A percentile compares a stretch with the other conserved stretches of the same genome.
Conservation (phyloP, 2,329 filamentous ascomycete genomes). For the Cytospora mali region DNA sequence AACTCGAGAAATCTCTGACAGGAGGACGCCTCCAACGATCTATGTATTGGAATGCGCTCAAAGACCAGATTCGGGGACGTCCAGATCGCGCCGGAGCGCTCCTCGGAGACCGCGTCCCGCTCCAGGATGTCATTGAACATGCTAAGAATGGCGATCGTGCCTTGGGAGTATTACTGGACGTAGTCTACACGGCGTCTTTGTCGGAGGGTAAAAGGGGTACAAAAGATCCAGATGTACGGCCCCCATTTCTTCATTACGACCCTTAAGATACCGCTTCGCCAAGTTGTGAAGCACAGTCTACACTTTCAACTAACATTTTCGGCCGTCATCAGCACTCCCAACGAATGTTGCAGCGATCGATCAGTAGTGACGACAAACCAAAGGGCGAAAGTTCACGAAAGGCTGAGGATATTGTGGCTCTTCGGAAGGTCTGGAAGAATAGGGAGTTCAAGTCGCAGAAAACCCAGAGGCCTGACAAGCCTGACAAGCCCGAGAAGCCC, state of each 20-base stretch:
- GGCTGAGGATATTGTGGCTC: neutral
- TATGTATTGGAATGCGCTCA: slow-evolving; percentile 1
- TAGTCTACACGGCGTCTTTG: neutral
- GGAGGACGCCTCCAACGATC: slow-evolving; percentile 4
- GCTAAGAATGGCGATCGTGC: neutral
- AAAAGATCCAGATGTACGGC: slow-evolving; percentile 18
- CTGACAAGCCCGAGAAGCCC: too few relatives aligned
- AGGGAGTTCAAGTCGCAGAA: neutral
- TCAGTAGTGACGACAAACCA: neutral
- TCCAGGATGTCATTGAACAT: neutral
- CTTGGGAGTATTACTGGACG: slow-evolving; percentile 5
- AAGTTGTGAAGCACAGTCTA: neutral
- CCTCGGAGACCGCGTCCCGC: neutral
- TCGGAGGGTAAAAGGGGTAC: neutral
- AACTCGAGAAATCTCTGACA: neutral
- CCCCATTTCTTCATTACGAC: neutral
- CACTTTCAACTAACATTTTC: slow-evolving; percentile 6
- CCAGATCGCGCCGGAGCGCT: slow-evolving; percentile 9
- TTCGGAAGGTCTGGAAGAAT: slow-evolving; percentile 12
- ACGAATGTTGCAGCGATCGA: slow-evolving; percentile 10
- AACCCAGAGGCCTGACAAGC: neutral
- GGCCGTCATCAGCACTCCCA: slow-evolving; percentile 11
- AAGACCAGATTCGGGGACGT: neutral
- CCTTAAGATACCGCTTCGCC: neutral
- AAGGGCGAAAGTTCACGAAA: neutral